phyloP scores from a whole-genome alignment of 2,329 filamentous ascomycete genomes.

The Harringtonia aguacate region DNA sequence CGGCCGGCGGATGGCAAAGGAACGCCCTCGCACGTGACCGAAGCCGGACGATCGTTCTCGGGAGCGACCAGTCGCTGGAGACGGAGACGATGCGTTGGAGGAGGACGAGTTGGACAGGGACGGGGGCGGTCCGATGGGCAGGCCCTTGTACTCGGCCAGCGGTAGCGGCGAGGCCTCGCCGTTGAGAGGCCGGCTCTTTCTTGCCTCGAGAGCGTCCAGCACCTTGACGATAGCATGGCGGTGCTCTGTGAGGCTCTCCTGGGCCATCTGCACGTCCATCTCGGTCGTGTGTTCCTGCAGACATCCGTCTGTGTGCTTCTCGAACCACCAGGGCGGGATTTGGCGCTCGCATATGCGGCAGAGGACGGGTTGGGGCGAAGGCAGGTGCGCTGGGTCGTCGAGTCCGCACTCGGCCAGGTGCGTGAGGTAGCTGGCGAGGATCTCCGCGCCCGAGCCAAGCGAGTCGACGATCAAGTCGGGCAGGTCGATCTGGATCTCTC shows the following conservation, averaged over 20 bases:
- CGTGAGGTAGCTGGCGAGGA: slow-evolving; percentile 88
- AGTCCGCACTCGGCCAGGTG: slow-evolving; percentile 74
- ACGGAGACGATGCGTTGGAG: slow-evolving; percentile 44
- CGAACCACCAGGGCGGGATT: slow-evolving; percentile 98
- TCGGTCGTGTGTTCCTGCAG: slow-evolving; percentile 92
- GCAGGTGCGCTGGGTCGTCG: slow-evolving; percentile 63
- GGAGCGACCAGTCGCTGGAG: slow-evolving; percentile 62
- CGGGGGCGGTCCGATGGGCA: slow-evolving; percentile 68
- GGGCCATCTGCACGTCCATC: slow-evolving; percentile 94
- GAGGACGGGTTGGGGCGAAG: slow-evolving; percentile 73
- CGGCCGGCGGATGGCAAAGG: slow-evolving; percentile 83
- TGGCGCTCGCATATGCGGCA: slow-evolving; percentile 97
- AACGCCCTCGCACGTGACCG: slow-evolving; percentile 71
- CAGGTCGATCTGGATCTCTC: slow-evolving; percentile 93
- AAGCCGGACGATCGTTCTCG: slow-evolving; percentile 60
- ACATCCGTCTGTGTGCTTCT: slow-evolving; percentile 95
- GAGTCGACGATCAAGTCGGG: slow-evolving; percentile 84
- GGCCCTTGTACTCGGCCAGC: slow-evolving; percentile 75
- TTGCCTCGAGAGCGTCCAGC: slow-evolving; percentile 78
- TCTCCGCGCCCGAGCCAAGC: slow-evolving; percentile 85
- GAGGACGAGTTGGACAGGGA: slow-evolving; percentile 44
- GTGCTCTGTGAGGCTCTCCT: slow-evolving; percentile 86
- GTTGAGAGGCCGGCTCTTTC: slow-evolving; percentile 52
- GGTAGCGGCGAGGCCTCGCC: slow-evolving; percentile 40
- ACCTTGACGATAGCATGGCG: slow-evolving; percentile 92